Evolutionary conservation across 345 rosid genomes (phyloP), one percentile per base, ranked within the genome.

Genomic region (Atalantia buxifolia): DNA sequence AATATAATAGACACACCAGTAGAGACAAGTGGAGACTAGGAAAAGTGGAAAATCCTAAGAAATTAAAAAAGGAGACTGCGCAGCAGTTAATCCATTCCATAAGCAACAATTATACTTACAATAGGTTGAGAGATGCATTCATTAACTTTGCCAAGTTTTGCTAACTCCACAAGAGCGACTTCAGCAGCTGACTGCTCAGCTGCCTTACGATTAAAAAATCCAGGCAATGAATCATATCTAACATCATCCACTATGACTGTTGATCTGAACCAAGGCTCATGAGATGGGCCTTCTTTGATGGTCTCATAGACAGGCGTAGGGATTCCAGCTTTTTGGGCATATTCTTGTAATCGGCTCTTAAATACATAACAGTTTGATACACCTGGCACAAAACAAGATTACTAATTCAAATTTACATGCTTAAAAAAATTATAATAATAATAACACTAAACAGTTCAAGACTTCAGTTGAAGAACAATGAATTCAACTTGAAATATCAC

Each of bases 101-200:
- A 65, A 9, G 21, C 3, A 25, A 33, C 33, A 53, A 66, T 50
- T 76, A 80, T 78, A 82, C 97, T 90, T 88, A 96, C 99, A 66
- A 94, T 82, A 74, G 99, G 97, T 45, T 76, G 90, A 57, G 97
- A 86, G 74, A 89, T 88, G 86, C 84, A 72, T 66, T 86, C 79
- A 62, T 80, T 76, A 62, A 88, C 83, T 78, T 88, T 88, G 71
- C 90, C 90, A 55, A 89, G 78, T 77, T 91, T 96, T 2, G 93
- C 83, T 71, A 94, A 76, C 84, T 89, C 95, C 73, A 61, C 10
- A 35, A 96, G 92, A 76, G 98, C 97, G 74, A 92, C 94, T 87
- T 92, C 98, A 0, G 98, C 98, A 81, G 98, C 98, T 12, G 99
- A 94, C 53, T 96, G 98, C 84, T 96, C 98, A 0, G 99, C 97